Evolutionary conservation across 2,329 filamentous ascomycete genomes (phyloP), one percentile per base, ranked within the genome.

Genomic region (Cercospora zeae-maydis): DNA sequence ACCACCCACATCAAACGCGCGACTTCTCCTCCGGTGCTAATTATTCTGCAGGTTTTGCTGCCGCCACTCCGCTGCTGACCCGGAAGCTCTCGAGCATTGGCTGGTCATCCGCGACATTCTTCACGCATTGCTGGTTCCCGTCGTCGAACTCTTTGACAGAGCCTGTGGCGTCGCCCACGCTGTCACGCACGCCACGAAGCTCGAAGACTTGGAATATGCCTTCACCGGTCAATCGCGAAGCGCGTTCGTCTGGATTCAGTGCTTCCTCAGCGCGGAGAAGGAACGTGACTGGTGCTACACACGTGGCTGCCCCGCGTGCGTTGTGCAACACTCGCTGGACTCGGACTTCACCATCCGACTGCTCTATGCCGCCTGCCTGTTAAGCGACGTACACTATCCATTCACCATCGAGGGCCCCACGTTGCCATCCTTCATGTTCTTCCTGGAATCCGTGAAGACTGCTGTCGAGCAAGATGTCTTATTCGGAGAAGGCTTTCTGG

Each of bases 211-310:
- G 4, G 84, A 86, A 69, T 78, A 83, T 45, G 84, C 83, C 2
- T 86, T 85, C 71, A 78, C 80, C 1, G 82, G 82, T 4, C 81
- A 83, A 58, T 83, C 83, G 3, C 80, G 84, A 49, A 80, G 80
- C 63, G 83, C 84, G 1, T 86, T 84, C 69, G 75, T 85, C 58
- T 86, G 83, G 79, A 77, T 87, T 36, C 82, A 85, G 65, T 86
- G 83, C 73, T 84, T 86, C 63, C 72, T 86, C 21, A 69, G 69
- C 7, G 77, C 76, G 10, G 83, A 85, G 57, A 83, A 84, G 66
- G 80, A 82, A 63, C 70, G 70, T 24, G 81, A 85, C 65, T 86
- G 83, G 83, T 84, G 82, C 68, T 75, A 80, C 62, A 84, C 82
- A 1, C 74, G 78, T 27, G 83, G 83, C 27, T 86, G 84, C 72